Evolutionary conservation across 1,139 yeast species (phyloP).

Genomic region (Taphrina pruni): DNA sequence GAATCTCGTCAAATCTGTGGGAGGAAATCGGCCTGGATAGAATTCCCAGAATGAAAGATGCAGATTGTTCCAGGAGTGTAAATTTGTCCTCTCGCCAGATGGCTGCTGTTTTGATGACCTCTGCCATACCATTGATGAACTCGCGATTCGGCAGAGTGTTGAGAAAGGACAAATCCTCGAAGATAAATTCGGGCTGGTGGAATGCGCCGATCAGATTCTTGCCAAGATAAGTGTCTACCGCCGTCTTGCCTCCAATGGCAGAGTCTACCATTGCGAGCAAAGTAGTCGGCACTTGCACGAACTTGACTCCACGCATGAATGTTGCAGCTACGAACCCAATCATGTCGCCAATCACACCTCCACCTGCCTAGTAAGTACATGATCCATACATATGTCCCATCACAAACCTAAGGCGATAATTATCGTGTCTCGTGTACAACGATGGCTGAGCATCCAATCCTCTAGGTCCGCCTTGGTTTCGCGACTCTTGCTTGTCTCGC

Average conservation of each 20-base stretch:
- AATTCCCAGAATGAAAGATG: conserved; percentile 68
- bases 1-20: conserved; percentile 55
- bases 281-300: conserved; percentile 92
- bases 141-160: conserved; percentile 90
- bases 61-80: conserved; percentile 76
- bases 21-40: conserved; percentile 50
- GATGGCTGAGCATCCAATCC: conserved; percentile 80
- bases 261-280: conserved; percentile 97
- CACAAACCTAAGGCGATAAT: conserved; percentile 79
- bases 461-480: conserved; percentile 91
- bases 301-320: conserved; percentile 97
- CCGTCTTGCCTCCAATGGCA: conserved; percentile 97
- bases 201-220: conserved; percentile 96
- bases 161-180: conserved; percentile 86
- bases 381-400: not conserved
- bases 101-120: conserved; percentile 97
- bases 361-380: conserved; percentile 51
- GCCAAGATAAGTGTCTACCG: conserved; percentile 96
- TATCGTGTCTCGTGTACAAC: conserved; percentile 96
- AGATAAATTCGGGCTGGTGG: conserved; percentile 91
- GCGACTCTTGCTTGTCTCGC: conserved; percentile 88
- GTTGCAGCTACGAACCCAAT: conserved; percentile 98
- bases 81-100: conserved; percentile 94
- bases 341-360: conserved; percentile 99
- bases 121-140: conserved; percentile 98